phyloP scores from a whole-genome alignment of 2,329 filamentous ascomycete species.

The Teratosphaeriaceae sp. region DNA sequence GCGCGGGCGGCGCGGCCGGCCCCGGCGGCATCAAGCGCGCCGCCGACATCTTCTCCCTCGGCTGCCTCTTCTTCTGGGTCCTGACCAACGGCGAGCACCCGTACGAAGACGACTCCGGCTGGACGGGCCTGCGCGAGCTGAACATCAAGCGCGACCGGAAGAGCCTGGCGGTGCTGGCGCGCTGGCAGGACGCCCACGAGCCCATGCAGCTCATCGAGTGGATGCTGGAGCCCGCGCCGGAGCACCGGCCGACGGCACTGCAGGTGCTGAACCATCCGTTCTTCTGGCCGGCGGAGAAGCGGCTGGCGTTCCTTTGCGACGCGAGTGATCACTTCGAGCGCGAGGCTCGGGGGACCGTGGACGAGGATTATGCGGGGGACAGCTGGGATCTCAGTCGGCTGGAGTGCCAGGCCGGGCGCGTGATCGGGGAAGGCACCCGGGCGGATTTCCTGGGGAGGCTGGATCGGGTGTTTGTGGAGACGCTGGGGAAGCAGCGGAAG shows the following conservation, averaged over 20 bases:
- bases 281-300: conserved; percentile 89
- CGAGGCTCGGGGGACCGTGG: conserved; percentile 61
- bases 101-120: conserved; percentile 88
- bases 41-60: conserved; percentile 95
- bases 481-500: conserved; percentile 87
- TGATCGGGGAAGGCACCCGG: conserved; percentile 48
- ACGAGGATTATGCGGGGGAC: conserved; percentile 25
- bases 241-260: conserved; percentile 63
- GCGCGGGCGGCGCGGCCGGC: conserved; percentile 39
- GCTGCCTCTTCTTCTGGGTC: conserved; percentile 99
- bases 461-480: conserved; percentile 78
- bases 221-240: conserved; percentile 66
- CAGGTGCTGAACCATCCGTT: conserved; percentile 90
- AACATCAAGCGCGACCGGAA: conserved; percentile 91
- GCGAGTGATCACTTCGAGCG: conserved; percentile 96
- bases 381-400: conserved; percentile 58
- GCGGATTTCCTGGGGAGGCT: conserved; percentile 70
- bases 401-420: conserved; percentile 42
- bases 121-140: conserved; percentile 76
- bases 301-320: conserved; percentile 87
- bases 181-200: conserved; percentile 75
- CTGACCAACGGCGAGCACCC: conserved; percentile 87
- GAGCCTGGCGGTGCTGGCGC: conserved; percentile 44
- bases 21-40: conserved; percentile 79
- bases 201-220: conserved; percentile 77